A percentile compares a stretch with the other conserved stretches of the same genome.
Conservation (phyloP, 2,329 filamentous ascomycete genomes). For the Monosporascus sp. region DNA sequence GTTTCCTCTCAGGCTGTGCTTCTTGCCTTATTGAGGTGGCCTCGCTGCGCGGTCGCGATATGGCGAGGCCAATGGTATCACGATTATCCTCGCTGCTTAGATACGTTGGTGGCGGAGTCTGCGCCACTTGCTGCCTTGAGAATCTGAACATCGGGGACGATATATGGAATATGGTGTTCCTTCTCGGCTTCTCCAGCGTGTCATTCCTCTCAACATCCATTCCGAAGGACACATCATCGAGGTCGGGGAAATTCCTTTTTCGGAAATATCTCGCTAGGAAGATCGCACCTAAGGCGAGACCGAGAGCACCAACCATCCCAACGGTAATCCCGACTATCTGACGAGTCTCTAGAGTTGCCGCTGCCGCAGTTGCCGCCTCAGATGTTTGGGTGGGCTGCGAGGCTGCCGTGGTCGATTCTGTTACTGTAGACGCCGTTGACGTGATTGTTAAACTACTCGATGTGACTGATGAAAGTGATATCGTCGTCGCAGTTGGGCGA, state of each 20-base stretch:
- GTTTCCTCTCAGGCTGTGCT: conserved; percentile 22
- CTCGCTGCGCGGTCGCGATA: conserved; percentile 31
- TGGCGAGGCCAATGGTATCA: conserved; percentile 39
- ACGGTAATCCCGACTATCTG: conserved; percentile 55
- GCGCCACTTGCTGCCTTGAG: conserved; percentile 18
- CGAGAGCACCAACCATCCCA: conserved; percentile 44
- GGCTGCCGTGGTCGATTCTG: conserved; percentile 3
- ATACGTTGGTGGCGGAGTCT: conserved; percentile 14
- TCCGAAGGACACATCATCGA: conserved; percentile 32
- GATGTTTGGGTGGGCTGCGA: conserved; percentile 5
- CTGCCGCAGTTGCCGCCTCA: conserved; percentile 5
- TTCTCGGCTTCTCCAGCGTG: conserved; percentile 15
- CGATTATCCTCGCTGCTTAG: conserved; percentile 9
- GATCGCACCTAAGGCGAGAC: conserved; percentile 43
- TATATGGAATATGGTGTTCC: conserved; percentile 32
- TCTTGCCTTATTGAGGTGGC: conserved; percentile 10
- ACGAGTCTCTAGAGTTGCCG: conserved; percentile 27
- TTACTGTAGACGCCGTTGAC: background rate
- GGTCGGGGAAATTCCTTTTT: conserved; percentile 31
- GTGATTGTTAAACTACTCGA: conserved; percentile 4
- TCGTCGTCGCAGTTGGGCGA: conserved; percentile 4
- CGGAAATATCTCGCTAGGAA: conserved; percentile 37
- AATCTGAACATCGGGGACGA: conserved; percentile 32
- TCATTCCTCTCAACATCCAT: conserved; percentile 31
- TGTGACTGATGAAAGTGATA: conserved; percentile 5